These are phyloP conservation scores for Trichoderma citrinoviride DNA, from an alignment of 2,329 filamentous ascomycete species.

Conservation along the genomic window DNA sequence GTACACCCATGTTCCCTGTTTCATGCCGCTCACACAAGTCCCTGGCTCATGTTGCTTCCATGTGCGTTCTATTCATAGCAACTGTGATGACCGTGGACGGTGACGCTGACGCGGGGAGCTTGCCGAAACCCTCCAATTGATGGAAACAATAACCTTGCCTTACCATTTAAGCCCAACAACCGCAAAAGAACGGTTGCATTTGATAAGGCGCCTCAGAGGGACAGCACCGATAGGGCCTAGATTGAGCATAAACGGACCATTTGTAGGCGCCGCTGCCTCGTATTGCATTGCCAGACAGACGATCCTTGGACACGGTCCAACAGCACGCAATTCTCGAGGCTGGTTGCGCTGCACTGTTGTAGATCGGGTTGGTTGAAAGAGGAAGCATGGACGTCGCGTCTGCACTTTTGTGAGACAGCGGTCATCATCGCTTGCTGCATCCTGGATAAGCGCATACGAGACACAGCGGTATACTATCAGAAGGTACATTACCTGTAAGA, in stretches of 20 bases:
- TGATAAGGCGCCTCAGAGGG: neutral
- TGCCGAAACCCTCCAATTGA: neutral
- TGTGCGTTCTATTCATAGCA: neutral
- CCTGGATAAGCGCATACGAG: too few relatives aligned
- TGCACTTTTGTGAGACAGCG: neutral
- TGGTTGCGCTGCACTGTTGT: neutral
- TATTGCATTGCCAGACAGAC: neutral
- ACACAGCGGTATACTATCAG: too few relatives aligned
- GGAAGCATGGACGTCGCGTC: neutral
- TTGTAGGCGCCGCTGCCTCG: neutral
- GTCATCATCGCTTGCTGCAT: too few relatives aligned
- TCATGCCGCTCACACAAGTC: too few relatives aligned
- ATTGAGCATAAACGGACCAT: slow-evolving; percentile 15
- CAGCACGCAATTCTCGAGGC: slow-evolving; percentile 3
- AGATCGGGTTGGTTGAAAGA: neutral
- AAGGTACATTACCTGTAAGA: too few relatives aligned
- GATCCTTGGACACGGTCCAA: neutral
- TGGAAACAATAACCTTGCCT: neutral
- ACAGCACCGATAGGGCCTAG: neutral
- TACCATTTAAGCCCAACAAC: neutral
- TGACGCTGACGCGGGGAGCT: neutral
- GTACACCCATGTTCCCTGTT: too few relatives aligned
- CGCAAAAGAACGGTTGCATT: neutral
- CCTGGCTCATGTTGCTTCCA: neutral
- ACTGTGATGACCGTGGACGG: neutral